Conservation (phyloP, 805 yeast genomes). For the Ogataea chonburiensis region DNA sequence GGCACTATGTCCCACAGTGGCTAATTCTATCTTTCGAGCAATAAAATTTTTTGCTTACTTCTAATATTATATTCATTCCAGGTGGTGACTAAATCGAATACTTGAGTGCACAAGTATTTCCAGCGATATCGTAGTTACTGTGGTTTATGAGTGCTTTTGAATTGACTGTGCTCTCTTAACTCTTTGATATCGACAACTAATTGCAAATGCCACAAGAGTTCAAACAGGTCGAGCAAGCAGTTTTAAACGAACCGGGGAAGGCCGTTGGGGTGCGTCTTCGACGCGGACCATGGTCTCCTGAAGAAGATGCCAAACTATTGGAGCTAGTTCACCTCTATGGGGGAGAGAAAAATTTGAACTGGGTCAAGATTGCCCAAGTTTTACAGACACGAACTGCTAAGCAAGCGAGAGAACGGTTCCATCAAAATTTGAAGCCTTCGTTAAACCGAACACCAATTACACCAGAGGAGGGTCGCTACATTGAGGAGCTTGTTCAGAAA, state of each 20-base stretch:
- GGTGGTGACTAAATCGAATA: too few relatives aligned
- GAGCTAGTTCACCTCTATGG: constrained; percentile 70
- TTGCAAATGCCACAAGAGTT: constrained; percentile 4
- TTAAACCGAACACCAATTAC: constrained; percentile 81
- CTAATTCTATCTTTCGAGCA: constrained; percentile 2
- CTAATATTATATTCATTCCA: too few relatives aligned
- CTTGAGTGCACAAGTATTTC: too few relatives aligned
- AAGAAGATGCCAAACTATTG: constrained; percentile 72
- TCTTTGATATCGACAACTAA: too few relatives aligned
- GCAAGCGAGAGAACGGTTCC: constrained; percentile 89
- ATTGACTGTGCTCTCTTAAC: too few relatives aligned
- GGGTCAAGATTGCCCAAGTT: constrained; percentile 81
- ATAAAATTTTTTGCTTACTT: constrained; percentile 7
- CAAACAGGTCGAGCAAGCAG: constrained; percentile 1
- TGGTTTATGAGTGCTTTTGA: too few relatives aligned
- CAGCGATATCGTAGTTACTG: too few relatives aligned
- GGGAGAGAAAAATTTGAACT: constrained; percentile 58
- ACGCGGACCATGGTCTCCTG: constrained; percentile 89
- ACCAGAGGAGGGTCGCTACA: constrained; percentile 76
- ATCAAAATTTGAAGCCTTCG: constrained; percentile 85
- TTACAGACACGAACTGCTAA: constrained; percentile 81
- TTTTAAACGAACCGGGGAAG: constrained; percentile 3
- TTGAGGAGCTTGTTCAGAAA: constrained; percentile 73
- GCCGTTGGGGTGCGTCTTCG: constrained; percentile 31
- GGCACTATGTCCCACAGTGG: too few relatives aligned